Evolutionary conservation across 352 stramenopile species (phyloP).

Genomic region (Globisporangium parvum): DNA sequence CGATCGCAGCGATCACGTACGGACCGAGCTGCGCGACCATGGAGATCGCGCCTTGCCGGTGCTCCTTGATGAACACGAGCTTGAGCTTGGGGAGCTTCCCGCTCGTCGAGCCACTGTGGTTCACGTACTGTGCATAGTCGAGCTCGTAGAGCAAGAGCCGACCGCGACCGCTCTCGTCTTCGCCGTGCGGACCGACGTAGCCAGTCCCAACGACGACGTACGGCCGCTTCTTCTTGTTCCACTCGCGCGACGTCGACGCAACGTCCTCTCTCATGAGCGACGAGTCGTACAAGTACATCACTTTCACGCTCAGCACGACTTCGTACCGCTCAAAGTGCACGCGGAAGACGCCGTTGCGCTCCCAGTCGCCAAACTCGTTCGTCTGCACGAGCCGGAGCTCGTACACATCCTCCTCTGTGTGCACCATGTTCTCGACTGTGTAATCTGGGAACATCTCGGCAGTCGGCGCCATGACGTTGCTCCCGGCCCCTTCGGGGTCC

Average conservation of each 20-base stretch:
- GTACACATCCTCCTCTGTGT: slow-evolving; percentile 79
- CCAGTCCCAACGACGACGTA: slow-evolving; percentile 81
- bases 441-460: slow-evolving; percentile 76
- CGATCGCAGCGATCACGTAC: slow-evolving; percentile 79
- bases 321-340: slow-evolving; percentile 83
- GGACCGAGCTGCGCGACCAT: slow-evolving; percentile 67
- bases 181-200: slow-evolving; percentile 75
- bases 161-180: slow-evolving; percentile 83
- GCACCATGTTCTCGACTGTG: slow-evolving; percentile 50
- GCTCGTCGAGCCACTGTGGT: slow-evolving; percentile 65
- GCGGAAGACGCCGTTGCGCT: slow-evolving; percentile 62
- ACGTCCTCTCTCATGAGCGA: slow-evolving; percentile 74
- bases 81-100: slow-evolving; percentile 75
- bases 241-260: slow-evolving; percentile 56
- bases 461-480: slow-evolving; percentile 73
- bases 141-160: slow-evolving; percentile 83
- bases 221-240: slow-evolving; percentile 72
- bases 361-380: slow-evolving; percentile 79
- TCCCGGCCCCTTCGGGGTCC: slow-evolving; percentile 39
- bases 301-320: slow-evolving; percentile 75
- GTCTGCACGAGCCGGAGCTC: slow-evolving; percentile 78
- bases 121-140: slow-evolving; percentile 86
- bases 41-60: slow-evolving; percentile 79
- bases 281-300: slow-evolving; percentile 86
- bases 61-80: slow-evolving; percentile 82